Conservation (phyloP, 768 basidiomycete species). For the Naganishia vaughanmartiniae region DNA sequence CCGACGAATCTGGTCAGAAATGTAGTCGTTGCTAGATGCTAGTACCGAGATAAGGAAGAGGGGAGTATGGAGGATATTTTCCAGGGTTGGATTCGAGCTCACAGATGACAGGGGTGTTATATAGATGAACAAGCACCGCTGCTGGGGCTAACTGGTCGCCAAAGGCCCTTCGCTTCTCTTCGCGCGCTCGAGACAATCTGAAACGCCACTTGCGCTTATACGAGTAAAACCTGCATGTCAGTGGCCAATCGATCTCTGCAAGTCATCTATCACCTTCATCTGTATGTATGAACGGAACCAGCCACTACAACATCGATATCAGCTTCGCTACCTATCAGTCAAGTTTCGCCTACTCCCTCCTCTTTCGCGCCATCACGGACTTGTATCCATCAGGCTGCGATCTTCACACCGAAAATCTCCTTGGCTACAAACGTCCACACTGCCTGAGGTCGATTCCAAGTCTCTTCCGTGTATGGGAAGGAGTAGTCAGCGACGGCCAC, state of each 20-base stretch:
- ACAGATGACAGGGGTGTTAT: neutral
- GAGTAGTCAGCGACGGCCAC: neutral
- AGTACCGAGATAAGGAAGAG: neutral
- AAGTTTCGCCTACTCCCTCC: neutral
- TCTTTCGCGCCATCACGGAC: neutral
- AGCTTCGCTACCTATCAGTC: neutral
- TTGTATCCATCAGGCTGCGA: neutral
- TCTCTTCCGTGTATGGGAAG: slow-evolving; percentile 15
- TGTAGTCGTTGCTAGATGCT: neutral
- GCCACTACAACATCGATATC: neutral
- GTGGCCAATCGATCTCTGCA: neutral
- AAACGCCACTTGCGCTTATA: neutral
- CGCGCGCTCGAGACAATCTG: neutral
- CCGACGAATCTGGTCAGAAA: neutral
- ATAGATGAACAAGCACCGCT: neutral
- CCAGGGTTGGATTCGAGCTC: too few relatives aligned
- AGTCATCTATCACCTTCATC: neutral
- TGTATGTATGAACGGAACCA: neutral
- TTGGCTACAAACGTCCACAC: slow-evolving; percentile 11
- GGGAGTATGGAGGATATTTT: neutral
- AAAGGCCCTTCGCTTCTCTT: neutral
- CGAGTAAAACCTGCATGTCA: neutral
- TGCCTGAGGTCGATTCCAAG: slow-evolving; percentile 13
- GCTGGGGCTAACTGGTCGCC: neutral
- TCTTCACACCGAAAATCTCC: neutral